Evolutionary conservation across 176 grass and related monocot genomes (phyloP).

Genomic region (Triticum urartu): DNA sequence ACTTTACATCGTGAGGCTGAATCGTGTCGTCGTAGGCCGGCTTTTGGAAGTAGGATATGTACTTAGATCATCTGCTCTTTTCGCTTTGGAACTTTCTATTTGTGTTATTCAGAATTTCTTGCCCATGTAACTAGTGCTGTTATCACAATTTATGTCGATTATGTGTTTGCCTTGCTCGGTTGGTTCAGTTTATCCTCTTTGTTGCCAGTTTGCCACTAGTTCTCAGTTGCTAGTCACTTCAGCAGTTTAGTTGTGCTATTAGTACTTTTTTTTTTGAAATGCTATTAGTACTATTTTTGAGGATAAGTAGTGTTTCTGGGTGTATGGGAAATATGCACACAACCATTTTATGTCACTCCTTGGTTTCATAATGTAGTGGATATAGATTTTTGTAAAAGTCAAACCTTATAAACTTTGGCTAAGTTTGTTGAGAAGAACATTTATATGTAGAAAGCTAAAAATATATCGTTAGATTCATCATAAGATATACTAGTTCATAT

Average conservation of each 20-base stretch:
- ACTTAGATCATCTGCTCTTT: constrained; percentile 35
- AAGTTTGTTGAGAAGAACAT: no score
- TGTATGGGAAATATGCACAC: neutral
- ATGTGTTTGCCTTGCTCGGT: neutral
- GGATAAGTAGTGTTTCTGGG: neutral
- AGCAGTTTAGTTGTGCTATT: neutral
- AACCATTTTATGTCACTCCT: no score
- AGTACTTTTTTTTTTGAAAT: neutral
- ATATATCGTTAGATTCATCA: no score
- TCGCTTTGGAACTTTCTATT: constrained; percentile 16
- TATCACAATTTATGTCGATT: constrained; percentile 21
- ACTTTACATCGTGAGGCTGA: constrained; percentile 19
- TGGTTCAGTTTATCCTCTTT: neutral
- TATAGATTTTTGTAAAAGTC: no score
- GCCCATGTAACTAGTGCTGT: constrained; percentile 38
- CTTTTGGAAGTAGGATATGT: constrained; percentile 33
- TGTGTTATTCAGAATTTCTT: constrained; percentile 25
- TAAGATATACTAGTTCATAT: no score
- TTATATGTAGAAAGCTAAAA: no score
- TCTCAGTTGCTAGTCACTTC: neutral
- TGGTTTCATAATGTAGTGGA: no score
- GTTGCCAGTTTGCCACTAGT: neutral
- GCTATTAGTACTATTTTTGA: neutral
- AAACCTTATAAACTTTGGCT: no score
- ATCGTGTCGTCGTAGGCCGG: neutral